Conservation (phyloP, 1,284 basidiomycete species). For the Butyriboletus pseudospeciosus region DNA sequence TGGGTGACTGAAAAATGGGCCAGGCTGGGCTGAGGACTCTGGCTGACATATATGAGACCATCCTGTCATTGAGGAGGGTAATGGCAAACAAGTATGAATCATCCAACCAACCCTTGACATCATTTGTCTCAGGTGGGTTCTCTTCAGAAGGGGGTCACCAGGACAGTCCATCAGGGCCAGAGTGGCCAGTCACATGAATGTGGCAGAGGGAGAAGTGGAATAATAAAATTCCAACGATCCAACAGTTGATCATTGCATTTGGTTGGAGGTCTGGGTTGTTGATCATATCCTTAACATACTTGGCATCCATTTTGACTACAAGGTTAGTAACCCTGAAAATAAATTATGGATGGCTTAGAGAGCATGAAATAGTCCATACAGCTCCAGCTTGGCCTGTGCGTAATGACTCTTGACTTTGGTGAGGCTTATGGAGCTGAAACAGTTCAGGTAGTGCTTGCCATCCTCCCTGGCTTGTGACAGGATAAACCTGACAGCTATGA, state of each 20-base stretch:
- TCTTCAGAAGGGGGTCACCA: too few species aligned
- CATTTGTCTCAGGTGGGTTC: too few species aligned
- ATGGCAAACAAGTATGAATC: background rate
- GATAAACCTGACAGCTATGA: background rate
- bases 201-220: background rate
- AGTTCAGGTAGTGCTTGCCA: background rate
- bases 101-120: background rate
- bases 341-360: background rate
- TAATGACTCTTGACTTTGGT: background rate
- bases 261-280: background rate
- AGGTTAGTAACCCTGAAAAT: background rate
- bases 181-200: accelerated
- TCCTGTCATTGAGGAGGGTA: background rate
- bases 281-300: background rate
- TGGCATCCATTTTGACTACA: background rate
- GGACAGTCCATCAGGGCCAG: background rate
- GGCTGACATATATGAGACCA: too few species aligned
- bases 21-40: too few species aligned
- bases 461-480: too few species aligned
- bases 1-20: too few species aligned
- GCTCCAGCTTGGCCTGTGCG: background rate
- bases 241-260: background rate
- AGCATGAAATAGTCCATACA: background rate
- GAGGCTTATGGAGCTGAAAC: accelerated
- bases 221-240: background rate